phyloP scores from a whole-genome alignment of 2,329 filamentous ascomycete genomes.

The Metarhizium anisopliae region DNA sequence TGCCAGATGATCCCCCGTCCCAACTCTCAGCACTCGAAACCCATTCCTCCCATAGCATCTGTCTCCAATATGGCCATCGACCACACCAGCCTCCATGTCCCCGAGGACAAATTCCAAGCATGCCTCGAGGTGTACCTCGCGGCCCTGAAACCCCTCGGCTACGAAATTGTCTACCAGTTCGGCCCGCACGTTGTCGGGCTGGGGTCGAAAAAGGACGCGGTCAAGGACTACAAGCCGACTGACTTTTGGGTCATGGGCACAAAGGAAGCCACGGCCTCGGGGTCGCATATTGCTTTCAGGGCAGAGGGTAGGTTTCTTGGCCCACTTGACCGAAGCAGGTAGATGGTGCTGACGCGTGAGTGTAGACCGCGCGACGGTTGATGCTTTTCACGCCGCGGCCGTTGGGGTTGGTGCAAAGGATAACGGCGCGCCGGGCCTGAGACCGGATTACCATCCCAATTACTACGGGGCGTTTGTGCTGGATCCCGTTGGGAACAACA shows the following conservation, averaged over 20 bases:
- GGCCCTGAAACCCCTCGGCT: constrained; percentile 27
- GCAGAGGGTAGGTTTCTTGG: constrained; percentile 17
- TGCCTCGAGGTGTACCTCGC: constrained; percentile 24
- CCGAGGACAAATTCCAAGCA: constrained; percentile 18
- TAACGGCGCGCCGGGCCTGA: constrained; percentile 38
- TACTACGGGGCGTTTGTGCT: constrained; percentile 44
- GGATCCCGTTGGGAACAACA: constrained; percentile 43
- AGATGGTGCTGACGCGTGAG: background rate
- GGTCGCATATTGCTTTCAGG: constrained; percentile 21
- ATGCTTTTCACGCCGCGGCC: constrained; percentile 32
- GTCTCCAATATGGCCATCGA: constrained; percentile 23
- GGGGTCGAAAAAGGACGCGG: constrained; percentile 12
- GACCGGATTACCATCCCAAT: constrained; percentile 31
- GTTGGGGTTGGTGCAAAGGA: constrained; percentile 34
- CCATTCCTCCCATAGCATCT: too few relatives aligned
- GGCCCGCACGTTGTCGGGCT: constrained; percentile 22
- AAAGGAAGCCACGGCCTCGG: constrained; percentile 6
- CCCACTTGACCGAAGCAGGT: background rate
- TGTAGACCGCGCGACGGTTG: constrained; percentile 30
- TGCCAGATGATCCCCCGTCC: too few relatives aligned
- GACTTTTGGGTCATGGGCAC: constrained; percentile 23
- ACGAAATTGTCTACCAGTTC: constrained; percentile 19
- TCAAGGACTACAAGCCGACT: constrained; percentile 11
- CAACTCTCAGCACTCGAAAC: too few relatives aligned
- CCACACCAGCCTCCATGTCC: constrained; percentile 22